A percentile compares a stretch with the other conserved stretches of the same genome.
phyloP scores from a whole-genome alignment of 2,329 filamentous ascomycete species.

The Sordariomycetes sp. region DNA sequence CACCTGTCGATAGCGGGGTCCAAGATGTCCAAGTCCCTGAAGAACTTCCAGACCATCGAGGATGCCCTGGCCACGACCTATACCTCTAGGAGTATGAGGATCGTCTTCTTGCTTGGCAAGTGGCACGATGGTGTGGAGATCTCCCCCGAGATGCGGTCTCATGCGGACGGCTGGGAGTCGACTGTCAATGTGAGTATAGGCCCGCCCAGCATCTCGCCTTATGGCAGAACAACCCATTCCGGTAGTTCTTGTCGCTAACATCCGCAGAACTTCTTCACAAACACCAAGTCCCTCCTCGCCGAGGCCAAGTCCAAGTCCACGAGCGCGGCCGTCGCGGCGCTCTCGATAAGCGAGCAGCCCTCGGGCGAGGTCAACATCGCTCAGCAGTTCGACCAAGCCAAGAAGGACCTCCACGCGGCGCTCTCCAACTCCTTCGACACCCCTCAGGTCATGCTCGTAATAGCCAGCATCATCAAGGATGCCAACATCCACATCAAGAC shows the following conservation, averaged over 20 bases:
- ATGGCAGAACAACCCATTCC: background rate
- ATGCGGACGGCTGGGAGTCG: constrained; percentile 67
- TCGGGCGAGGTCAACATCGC: constrained; percentile 6
- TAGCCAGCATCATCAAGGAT: constrained; percentile 64
- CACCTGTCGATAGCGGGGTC: constrained; percentile 74
- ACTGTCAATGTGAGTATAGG: constrained; percentile 46
- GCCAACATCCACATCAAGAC: constrained; percentile 51
- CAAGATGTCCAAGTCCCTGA: constrained; percentile 93
- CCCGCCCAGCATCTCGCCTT: background rate
- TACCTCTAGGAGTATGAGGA: constrained; percentile 66
- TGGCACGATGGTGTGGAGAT: constrained; percentile 93
- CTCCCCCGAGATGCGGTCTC: constrained; percentile 65
- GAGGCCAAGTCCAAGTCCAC: constrained; percentile 22
- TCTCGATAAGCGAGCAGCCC: constrained; percentile 20
- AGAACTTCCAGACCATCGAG: constrained; percentile 91
- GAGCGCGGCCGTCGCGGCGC: constrained; percentile 17
- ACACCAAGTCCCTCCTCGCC: constrained; percentile 37
- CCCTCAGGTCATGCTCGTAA: constrained; percentile 61
- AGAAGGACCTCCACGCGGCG: constrained; percentile 40
- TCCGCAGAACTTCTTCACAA: constrained; percentile 42
- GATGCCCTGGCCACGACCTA: constrained; percentile 61
- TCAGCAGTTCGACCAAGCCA: constrained; percentile 30
- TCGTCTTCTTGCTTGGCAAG: constrained; percentile 74
- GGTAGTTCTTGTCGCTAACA: constrained; percentile 8
- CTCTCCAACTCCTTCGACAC: constrained; percentile 84